phyloP scores from a whole-genome alignment of 2,329 filamentous ascomycete species.

The Keithomyces neogunnii region DNA sequence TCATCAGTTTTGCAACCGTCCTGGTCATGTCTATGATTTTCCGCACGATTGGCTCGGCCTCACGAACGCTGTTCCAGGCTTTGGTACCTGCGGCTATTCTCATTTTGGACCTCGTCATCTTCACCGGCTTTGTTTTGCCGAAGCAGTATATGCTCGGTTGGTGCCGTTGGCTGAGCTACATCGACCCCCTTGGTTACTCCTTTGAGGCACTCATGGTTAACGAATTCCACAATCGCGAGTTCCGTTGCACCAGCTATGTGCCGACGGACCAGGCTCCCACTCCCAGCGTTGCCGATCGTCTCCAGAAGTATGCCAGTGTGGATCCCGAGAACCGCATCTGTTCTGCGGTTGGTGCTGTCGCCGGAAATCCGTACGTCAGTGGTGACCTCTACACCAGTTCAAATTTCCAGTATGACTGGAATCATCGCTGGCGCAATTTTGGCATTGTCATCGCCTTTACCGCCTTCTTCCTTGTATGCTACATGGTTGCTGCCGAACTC shows the following conservation, averaged over 20 bases:
- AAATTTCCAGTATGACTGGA: conserved; percentile 47
- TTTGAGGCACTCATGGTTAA: conserved; percentile 79
- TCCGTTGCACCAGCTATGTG: conserved; percentile 39
- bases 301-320: conserved; percentile 16
- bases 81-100: conserved; percentile 52
- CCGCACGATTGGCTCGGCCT: conserved; percentile 69
- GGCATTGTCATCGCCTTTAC: conserved; percentile 61
- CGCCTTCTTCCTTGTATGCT: conserved; percentile 50
- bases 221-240: conserved; percentile 64
- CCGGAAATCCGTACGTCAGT: conserved; percentile 31
- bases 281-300: conserved; percentile 1
- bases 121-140: conserved; percentile 62
- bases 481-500: conserved; percentile 58
- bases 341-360: conserved; percentile 52
- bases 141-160: conserved; percentile 66
- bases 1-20: conserved; percentile 66
- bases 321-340: conserved; percentile 42
- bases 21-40: conserved; percentile 82
- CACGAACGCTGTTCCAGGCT: conserved; percentile 59
- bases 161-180: conserved; percentile 76
- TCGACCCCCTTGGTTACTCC: conserved; percentile 70
- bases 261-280: conserved; percentile 22
- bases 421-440: conserved; percentile 62
- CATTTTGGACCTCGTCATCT: conserved; percentile 59
- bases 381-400: conserved; percentile 50